These are phyloP conservation scores for Glycyrrhiza uralensis DNA, from an alignment of 306 rosid species.

Conservation along the genomic window DNA sequence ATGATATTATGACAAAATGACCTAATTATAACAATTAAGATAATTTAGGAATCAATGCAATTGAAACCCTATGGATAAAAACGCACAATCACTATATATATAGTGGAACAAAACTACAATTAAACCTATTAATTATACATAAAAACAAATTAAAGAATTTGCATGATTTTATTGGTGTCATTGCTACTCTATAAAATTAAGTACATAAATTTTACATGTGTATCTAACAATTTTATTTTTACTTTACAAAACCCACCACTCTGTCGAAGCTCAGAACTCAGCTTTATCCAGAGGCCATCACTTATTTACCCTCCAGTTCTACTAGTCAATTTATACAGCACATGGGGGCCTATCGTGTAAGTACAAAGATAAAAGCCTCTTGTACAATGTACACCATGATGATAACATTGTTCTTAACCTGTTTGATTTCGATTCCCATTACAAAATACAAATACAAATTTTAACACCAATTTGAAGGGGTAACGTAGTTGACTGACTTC, in stretches of 20 bases:
- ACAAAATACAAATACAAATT: no score
- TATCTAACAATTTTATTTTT: background rate
- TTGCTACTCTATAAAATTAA: background rate
- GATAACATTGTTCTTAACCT: background rate
- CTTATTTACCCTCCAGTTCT: background rate
- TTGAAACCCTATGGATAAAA: no score
- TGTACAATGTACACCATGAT: background rate
- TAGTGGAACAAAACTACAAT: no score
- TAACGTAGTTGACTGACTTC: no score
- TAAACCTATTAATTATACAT: conserved; percentile 18
- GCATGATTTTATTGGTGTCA: background rate
- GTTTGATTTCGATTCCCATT: background rate
- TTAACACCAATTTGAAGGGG: no score
- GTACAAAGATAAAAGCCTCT: background rate
- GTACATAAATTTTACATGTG: background rate
- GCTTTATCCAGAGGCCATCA: background rate
- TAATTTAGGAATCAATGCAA: no score
- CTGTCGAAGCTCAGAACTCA: background rate
- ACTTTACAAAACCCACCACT: background rate
- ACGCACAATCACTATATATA: no score
- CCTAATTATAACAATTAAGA: no score
- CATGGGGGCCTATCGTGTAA: background rate
- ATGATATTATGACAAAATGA: no score
- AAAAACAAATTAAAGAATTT: conserved; percentile 3
- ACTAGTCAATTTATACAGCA: conserved; percentile 9